Conservation (phyloP, 2,329 filamentous ascomycete species). For the Hypoxylon sp. region DNA sequence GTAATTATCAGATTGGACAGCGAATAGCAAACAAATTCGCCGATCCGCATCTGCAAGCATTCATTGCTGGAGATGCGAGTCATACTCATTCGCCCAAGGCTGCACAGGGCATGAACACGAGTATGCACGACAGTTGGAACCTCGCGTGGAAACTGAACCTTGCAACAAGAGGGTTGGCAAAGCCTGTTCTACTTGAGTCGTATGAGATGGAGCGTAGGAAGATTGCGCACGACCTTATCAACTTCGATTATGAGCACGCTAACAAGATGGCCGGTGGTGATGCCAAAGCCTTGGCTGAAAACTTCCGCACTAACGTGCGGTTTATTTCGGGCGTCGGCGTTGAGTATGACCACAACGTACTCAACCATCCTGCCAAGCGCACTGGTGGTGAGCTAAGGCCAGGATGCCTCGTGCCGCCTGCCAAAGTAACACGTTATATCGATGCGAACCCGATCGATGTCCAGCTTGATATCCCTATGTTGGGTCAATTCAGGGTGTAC, state of each 20-base stretch:
- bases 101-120: conserved; percentile 72
- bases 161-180: conserved; percentile 69
- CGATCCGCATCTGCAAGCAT: conserved; percentile 73
- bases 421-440: conserved; percentile 80
- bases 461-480: conserved; percentile 82
- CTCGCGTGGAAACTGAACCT: conserved; percentile 63
- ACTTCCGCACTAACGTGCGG: conserved; percentile 78
- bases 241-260: conserved; percentile 71
- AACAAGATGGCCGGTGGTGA: conserved; percentile 74
- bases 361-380: conserved; percentile 63
- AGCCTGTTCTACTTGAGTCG: conserved; percentile 68
- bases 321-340: conserved; percentile 82
- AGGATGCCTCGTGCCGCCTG: conserved; percentile 73
- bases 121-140: conserved; percentile 70
- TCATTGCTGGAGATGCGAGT: conserved; percentile 75
- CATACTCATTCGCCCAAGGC: conserved; percentile 76
- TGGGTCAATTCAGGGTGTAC: conserved; percentile 84
- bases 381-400: conserved; percentile 65
- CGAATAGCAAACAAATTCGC: conserved; percentile 79
- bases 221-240: conserved; percentile 71
- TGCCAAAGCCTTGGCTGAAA: conserved; percentile 73
- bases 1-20: conserved; percentile 79
- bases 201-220: conserved; percentile 76
- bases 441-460: conserved; percentile 85
- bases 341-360: conserved; percentile 67